Conservation (phyloP, 2,329 filamentous ascomycete genomes). For the Fusarium penzigii region DNA sequence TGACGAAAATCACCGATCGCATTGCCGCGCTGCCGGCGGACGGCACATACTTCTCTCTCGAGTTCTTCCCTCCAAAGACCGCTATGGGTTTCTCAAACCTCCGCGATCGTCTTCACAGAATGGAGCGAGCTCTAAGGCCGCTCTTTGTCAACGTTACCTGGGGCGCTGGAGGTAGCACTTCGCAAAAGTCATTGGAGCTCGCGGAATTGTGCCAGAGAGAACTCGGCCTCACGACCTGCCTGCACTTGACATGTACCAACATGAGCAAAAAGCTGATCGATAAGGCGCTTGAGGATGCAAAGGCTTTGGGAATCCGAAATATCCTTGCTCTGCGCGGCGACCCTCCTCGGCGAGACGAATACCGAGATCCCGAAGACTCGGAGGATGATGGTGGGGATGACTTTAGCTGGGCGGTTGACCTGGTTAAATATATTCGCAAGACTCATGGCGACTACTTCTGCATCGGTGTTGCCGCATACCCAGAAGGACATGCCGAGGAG, state of each 20-base stretch:
- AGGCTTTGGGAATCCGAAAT: slow-evolving; percentile 86
- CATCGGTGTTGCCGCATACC: slow-evolving; percentile 90
- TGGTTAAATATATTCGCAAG: slow-evolving; percentile 85
- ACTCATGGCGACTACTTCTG: slow-evolving; percentile 94
- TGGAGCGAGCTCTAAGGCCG: slow-evolving; percentile 87
- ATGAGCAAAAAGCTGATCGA: slow-evolving; percentile 89
- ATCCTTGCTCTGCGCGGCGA: slow-evolving; percentile 91
- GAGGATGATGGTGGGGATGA: slow-evolving; percentile 68
- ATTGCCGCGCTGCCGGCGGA: slow-evolving; percentile 84
- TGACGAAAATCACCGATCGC: slow-evolving; percentile 94
- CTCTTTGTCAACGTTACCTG: slow-evolving; percentile 97
- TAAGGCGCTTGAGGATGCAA: slow-evolving; percentile 86
- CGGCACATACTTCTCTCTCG: slow-evolving; percentile 88
- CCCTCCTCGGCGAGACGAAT: slow-evolving; percentile 86
- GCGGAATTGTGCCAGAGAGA: slow-evolving; percentile 95
- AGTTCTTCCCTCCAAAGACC: slow-evolving; percentile 99
- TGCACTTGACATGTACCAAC: slow-evolving; percentile 97
- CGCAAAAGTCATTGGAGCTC: slow-evolving; percentile 86
- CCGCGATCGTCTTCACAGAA: slow-evolving; percentile 87
- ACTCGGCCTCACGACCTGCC: slow-evolving; percentile 87
- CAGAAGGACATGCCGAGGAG: slow-evolving; percentile 92
- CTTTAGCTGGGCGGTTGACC: slow-evolving; percentile 85
- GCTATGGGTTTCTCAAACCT: slow-evolving; percentile 94
- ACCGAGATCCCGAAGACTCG: slow-evolving; percentile 61
- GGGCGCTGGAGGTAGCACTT: slow-evolving; percentile 93